Evolutionary conservation across 2,329 filamentous ascomycete genomes (phyloP), one percentile per base, ranked within the genome.

Genomic region (Incumbomyces delicatus): DNA sequence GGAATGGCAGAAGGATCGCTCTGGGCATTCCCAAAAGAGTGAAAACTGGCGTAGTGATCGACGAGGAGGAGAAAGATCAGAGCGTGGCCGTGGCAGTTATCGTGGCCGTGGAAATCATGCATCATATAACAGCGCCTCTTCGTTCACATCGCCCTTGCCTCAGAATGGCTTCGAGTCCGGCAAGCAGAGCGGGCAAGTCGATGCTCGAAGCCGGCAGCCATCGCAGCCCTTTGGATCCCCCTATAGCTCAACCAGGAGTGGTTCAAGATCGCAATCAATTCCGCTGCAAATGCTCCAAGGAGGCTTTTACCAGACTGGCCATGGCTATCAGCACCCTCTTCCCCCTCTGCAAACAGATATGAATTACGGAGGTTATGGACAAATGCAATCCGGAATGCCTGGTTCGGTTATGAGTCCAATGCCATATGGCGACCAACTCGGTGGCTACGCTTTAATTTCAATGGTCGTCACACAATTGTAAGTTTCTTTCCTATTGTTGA

Each of bases 391-490:
- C 20, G 36, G 37, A 7, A 52, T 57, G 53, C 50, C 54, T 27
- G 49, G 47, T 5, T 66, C 62, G 14, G 67, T 69, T 4, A 76
- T 81, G 71, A 75, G 70, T 51, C 73, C 78, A 22, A 63, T 77
- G 44, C 73, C 78, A 6, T 83, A 74, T 58, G 70, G 71, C 52
- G 71, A 75, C 35, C 78, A 75, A 43, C 66, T 77, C 51, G 76
- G 81, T 47, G 73, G 75, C n/a, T 73, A 68, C 51, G 72, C 73
- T 31, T 57, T 80, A 30, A 66, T 77, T 52, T 64, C 64, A 61
- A 76, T 77, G 75, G 77, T 78, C 59, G 74, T 71, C 52, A 76
- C 72, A 57, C 80, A 82, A 60, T 61, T 77, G 70, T 76, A 70
- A 62, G 72, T 62, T 44, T 43, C n/a, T 17, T n/a, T 14, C 27